Base-by-base conservation (phyloP, 257 asterid genomes). In the Perilla frutescens region DNA sequence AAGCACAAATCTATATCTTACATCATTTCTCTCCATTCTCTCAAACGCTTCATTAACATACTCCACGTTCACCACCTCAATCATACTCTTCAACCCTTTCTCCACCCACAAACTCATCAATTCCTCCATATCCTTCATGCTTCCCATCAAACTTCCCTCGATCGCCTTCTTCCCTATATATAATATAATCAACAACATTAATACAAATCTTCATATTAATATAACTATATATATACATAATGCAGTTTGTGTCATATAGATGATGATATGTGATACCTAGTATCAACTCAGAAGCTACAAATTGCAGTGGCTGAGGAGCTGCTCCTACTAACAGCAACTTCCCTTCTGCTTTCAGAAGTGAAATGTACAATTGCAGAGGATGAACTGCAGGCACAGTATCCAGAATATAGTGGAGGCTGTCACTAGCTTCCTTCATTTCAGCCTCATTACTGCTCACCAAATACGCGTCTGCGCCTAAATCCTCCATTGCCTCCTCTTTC, bases 311-410 rank as follows among this genome's bases (percentile, higher is more conserved):
- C 53, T 58, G 55, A 9, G 82, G 70, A n/a, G 76, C 64, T 0
- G 85, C 87, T 53, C 87, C 89, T 0, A 85, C 79, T 7, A 82
- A 13, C 5, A 77, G 2, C 29, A 85, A 15, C 77, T 82, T 82
- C 48, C 89, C 89, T 66, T 78, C 76, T 2, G 75, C 36, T 32
- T 78, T 85, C 5, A 85, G 67, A 9, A 85, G 83, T 1, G 81
- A 66, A 62, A 82, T 72, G 66, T 82, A 82, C 1, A 70, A 50
- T 2, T 76, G 44, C 62, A 80, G 62, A 5, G 75, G 62, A 54
- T 82, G 89, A n/a, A 55, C 32, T 26, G 67, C 85, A 0, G 84
- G 89, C 62, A 85, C 79, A 0, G 87, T 85, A 68, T 85, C 89
- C 3, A 85, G 83, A 55, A 85, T 70, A 31, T 80, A 85, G 72